phyloP scores from a whole-genome alignment of 306 rosid species.

The Trifolium pratense region DNA sequence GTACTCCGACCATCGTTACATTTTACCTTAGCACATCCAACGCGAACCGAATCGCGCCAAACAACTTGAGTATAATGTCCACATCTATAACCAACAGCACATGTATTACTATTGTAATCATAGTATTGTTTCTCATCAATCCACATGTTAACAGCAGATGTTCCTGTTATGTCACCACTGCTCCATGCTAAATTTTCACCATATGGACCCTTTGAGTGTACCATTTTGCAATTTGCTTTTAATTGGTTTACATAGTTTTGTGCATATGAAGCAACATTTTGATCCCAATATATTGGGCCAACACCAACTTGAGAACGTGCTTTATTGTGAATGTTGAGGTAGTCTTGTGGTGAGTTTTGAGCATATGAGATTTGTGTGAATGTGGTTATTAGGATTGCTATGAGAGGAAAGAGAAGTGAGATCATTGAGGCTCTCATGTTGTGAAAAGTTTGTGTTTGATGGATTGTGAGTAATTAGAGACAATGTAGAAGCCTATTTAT shows the following conservation, averaged over 20 bases:
- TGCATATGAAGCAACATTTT: constrained; percentile 41
- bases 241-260: constrained; percentile 38
- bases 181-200: constrained; percentile 61
- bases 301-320: constrained; percentile 53
- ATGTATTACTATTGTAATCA: constrained; percentile 47
- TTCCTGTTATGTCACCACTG: constrained; percentile 24
- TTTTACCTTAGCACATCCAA: constrained; percentile 57
- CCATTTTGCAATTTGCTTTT: constrained; percentile 31
- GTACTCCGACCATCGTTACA: constrained; percentile 56
- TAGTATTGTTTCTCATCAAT: constrained; percentile 45
- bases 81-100: constrained; percentile 44
- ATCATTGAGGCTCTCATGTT: constrained; percentile 19
- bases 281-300: constrained; percentile 41
- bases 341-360: constrained; percentile 51
- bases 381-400: constrained; percentile 1
- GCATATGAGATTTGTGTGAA: constrained; percentile 25
- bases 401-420: constrained; percentile 25
- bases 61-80: constrained; percentile 63
- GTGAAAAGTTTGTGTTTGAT: background rate
- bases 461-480: constrained; percentile 13
- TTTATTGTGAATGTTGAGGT: constrained; percentile 46
- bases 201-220: constrained; percentile 49
- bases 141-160: constrained; percentile 53
- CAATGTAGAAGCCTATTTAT: background rate
- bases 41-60: constrained; percentile 46